Base-by-base conservation (phyloP, 2,329 filamentous ascomycete species). In the Penicillium nordicum region DNA sequence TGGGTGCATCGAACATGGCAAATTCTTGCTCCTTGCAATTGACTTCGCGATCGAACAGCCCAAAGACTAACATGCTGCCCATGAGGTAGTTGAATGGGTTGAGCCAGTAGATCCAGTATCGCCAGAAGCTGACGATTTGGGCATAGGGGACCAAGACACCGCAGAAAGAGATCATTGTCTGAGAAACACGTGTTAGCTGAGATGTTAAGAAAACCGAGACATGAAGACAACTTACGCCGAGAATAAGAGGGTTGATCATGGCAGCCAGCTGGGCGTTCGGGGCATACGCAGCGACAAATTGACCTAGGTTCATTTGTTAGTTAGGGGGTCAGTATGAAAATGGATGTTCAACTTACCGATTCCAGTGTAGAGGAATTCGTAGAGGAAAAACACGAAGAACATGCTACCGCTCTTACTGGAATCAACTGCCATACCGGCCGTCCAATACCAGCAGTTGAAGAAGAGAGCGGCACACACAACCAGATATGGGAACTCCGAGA, bases 211-310 rank as follows among this genome's bases (percentile, higher is more conserved):
- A n/a, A 23, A 8, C 2, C 4, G 5, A 27, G 10, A 7, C 2
- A 21, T 12, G 3, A 14, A 21, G 23, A 30, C 4, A 23, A 46
- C 53, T 41, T 56, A 56, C 53, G 6, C 68, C 65, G 72, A 90
- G 85, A 77, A 90, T 86, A 74, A 90, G 87, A 0, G 88, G 88
- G 66, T 90, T 89, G 42, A 83, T 84, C 59, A 90, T 88, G 50
- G 88, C 85, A 0, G 87, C 88, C 70, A 90, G 89, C 55, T 80
- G 84, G 0, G 89, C 76, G 60, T 78, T 79, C 42, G 74, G 88
- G 0, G 88, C 87, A 69, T 90, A 90, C 0, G 89, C 88, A 57
- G 86, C 87, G 63, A 92, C 88, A 83, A 88, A 91, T 70, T 90
- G 89, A 14, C 87, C 53, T 56, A 27, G 14, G 7, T 4, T 8